Conservation (phyloP, 2,329 filamentous ascomycete species). For the Ilyonectria mors-panacis region DNA sequence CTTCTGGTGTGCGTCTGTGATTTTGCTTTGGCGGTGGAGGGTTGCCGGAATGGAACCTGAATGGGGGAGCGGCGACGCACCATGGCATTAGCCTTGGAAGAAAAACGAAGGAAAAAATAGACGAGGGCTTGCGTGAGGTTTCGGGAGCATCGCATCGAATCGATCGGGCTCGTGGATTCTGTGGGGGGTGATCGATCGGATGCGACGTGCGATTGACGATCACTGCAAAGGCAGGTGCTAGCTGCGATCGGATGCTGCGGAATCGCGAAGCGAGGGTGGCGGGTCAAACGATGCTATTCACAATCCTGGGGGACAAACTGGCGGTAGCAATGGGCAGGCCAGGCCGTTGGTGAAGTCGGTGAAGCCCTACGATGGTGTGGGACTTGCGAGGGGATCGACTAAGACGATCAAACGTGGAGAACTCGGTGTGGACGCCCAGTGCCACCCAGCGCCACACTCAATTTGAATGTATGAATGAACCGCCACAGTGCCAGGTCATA, state of each 20-base stretch:
- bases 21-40: neutral
- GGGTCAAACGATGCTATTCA: no score
- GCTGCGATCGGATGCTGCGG: neutral
- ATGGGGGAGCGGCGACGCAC: neutral
- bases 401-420: no score
- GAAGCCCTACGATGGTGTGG: no score
- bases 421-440: neutral
- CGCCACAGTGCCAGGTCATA: neutral
- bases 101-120: neutral
- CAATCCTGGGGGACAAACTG: no score
- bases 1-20: neutral
- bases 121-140: constrained; percentile 3
- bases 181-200: constrained; percentile 7
- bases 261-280: no score
- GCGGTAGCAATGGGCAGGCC: no score
- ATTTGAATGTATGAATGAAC: neutral
- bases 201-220: neutral
- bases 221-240: neutral
- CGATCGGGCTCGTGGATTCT: constrained; percentile 1
- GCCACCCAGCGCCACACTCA: neutral
- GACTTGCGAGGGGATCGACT: no score
- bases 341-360: no score
- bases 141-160: constrained; percentile 7
- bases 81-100: neutral
- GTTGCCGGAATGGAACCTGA: neutral